Evolutionary conservation across 2,329 filamentous ascomycete genomes (phyloP).

Genomic region (Venturia pyrina): DNA sequence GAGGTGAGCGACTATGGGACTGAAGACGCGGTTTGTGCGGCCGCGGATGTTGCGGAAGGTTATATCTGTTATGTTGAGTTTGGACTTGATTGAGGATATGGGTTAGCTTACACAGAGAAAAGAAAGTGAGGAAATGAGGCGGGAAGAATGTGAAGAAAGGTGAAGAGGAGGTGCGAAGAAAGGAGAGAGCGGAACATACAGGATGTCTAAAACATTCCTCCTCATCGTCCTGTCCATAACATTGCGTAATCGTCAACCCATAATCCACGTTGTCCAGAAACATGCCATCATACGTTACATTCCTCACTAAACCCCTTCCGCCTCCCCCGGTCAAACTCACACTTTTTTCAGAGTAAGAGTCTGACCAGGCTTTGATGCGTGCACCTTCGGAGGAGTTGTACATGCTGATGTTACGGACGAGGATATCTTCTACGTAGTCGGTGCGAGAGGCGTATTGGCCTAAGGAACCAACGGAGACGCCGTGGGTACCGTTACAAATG

Average conservation of each 20-base stretch:
- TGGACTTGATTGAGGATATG: slow-evolving; percentile 29
- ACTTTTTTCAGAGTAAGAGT: slow-evolving; percentile 29
- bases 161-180: neutral
- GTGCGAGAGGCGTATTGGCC: slow-evolving; percentile 52
- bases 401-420: slow-evolving; percentile 7
- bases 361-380: slow-evolving; percentile 61
- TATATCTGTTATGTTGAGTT: slow-evolving; percentile 40
- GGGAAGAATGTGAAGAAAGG: neutral
- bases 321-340: slow-evolving; percentile 44
- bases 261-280: slow-evolving; percentile 49
- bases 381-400: slow-evolving; percentile 48
- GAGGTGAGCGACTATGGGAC: neutral
- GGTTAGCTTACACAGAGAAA: neutral
- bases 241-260: slow-evolving; percentile 49
- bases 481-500: slow-evolving; percentile 56
- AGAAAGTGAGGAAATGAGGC: no score
- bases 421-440: slow-evolving; percentile 54
- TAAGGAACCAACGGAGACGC: slow-evolving; percentile 56
- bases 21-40: neutral
- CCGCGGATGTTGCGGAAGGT: slow-evolving; percentile 25
- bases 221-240: slow-evolving; percentile 34
- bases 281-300: slow-evolving; percentile 53
- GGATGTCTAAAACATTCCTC: slow-evolving; percentile 42
- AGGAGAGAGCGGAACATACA: neutral
- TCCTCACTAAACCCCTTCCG: slow-evolving; percentile 47